A percentile compares a stretch with the other conserved stretches of the same genome.
These are phyloP conservation scores for Blastobotrys proliferans DNA, from an alignment of 1,139 yeast species.

Conservation along the genomic window DNA sequence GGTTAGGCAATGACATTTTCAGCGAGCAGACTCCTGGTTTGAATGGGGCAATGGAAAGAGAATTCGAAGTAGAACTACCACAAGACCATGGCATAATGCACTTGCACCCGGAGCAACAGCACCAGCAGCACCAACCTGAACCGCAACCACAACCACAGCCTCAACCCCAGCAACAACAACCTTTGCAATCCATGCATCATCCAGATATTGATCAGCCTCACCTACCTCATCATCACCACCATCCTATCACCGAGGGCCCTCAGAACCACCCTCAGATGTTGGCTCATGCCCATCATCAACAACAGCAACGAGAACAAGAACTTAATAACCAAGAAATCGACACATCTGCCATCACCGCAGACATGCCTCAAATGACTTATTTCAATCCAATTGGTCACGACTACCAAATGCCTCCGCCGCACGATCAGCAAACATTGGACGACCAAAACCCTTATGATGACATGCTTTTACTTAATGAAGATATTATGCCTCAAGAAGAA, in stretches of 20 bases:
- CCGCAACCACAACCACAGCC: constrained; percentile 3
- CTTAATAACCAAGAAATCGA: neutral
- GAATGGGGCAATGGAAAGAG: constrained; percentile 14
- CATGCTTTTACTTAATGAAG: constrained; percentile 25
- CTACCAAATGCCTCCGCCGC: constrained; percentile 1
- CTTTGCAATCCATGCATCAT: neutral
- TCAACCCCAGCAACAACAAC: constrained; percentile 2
- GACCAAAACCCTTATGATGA: constrained; percentile 17
- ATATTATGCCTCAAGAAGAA: constrained; percentile 28
- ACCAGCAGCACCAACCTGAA: constrained; percentile 2
- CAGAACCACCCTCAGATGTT: neutral
- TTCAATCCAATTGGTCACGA: constrained; percentile 8
- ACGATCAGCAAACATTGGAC: constrained; percentile 1
- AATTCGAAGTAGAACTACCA: constrained; percentile 7
- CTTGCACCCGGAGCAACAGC: neutral
- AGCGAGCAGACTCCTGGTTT: constrained; percentile 15
- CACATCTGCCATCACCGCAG: too few species aligned
- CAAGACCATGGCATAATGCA: neutral
- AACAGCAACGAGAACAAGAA: neutral
- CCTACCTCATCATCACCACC: constrained; percentile 1
- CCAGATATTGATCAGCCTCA: constrained; percentile 2
- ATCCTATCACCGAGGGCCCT: neutral
- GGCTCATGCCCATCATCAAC: neutral
- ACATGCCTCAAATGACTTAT: constrained; percentile 3
- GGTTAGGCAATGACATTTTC: constrained; percentile 29